A percentile compares a stretch with the other conserved stretches of the same genome.
phyloP scores from a whole-genome alignment of 2,329 filamentous ascomycete species.

The Fusarium sororula region DNA sequence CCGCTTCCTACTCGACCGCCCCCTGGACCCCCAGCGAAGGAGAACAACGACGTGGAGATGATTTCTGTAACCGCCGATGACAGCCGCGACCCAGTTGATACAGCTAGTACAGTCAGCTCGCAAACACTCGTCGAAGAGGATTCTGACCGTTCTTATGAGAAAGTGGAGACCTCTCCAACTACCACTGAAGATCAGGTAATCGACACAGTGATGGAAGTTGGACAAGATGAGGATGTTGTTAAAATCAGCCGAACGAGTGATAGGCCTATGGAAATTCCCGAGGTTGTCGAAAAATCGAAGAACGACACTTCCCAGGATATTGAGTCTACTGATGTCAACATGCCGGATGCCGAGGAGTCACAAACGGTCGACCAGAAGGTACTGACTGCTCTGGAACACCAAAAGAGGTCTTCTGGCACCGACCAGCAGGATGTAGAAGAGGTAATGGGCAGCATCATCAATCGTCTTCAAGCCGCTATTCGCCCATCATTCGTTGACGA shows the following conservation, averaged over 20 bases:
- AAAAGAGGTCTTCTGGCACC: conserved; percentile 59
- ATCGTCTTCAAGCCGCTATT: conserved; percentile 90
- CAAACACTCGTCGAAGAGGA: conserved; percentile 60
- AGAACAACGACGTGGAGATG: conserved; percentile 48
- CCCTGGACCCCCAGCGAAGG: conserved; percentile 47
- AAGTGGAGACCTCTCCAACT: conserved; percentile 39
- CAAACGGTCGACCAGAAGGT: conserved; percentile 58
- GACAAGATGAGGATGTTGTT: conserved; percentile 22
- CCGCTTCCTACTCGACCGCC: conserved; percentile 61
- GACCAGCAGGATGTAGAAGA: conserved; percentile 96
- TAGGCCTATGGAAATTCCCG: neutral
- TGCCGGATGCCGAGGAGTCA: conserved; percentile 45
- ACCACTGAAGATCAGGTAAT: conserved; percentile 36
- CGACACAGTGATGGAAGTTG: conserved; percentile 38
- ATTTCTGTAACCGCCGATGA: conserved; percentile 46
- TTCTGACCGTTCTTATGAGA: conserved; percentile 49
- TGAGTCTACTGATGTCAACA: conserved; percentile 36
- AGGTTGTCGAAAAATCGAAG: conserved; percentile 7
- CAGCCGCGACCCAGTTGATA: conserved; percentile 47
- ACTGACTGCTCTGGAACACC: conserved; percentile 55
- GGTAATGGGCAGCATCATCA: conserved; percentile 91
- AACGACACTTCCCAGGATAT: neutral
- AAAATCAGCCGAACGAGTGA: conserved; percentile 1
- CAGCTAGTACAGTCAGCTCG: conserved; percentile 59
- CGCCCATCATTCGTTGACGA: conserved; percentile 70